Base-by-base conservation (phyloP, 148 eudicot genomes). In the Dysphania ambrosioides region DNA sequence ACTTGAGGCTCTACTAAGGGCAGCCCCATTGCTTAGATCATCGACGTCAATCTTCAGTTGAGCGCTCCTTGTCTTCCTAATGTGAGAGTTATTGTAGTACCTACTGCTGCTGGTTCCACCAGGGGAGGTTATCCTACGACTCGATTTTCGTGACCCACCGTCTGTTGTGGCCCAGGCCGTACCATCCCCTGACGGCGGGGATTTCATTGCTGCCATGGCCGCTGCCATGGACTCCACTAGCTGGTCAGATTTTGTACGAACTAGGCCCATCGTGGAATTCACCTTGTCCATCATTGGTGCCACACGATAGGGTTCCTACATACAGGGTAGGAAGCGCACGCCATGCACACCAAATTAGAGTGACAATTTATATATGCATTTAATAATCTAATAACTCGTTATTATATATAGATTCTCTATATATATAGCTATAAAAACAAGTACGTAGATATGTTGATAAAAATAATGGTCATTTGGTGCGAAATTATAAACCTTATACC, bases 1-100 rank as follows among this genome's bases (percentile, higher is more conserved):
- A 64, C 97, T 91, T 1, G 98, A 94, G 27, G 98, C 98, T 42
- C 98, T 72, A 80, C 98, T 94, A 26, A 94, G 78, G 21, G 97
- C 97, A 0, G 98, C 97, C 34, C 98, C 93, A 53, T 93, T 87
- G 85, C 82, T 83, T 16, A 93, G 82, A 8, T 93, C 92, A 5
- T 83, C 81, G 19, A 89, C 89, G 0, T 78, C 21, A n/a, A 86
- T 86, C 23, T 87, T 88, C 74, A 94, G 24, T 51, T 94, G 98
- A 10, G 96, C 97, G 61, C 97, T 92, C 19, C 98, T 90, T 56
- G 97, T 66, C 80, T 94, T 92, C 79, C 96, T 82, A 53, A 94
- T 88, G 84, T 94, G 93, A 5, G 82, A 80, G 75, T 77, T 81
- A 67, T 72, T 81, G 71, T 72, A 53, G 72, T 81, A 38, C 36